A percentile compares a stretch with the other conserved stretches of the same genome.
These are phyloP conservation scores for Elaphomyces granulatus DNA, from an alignment of 495 filamentous ascomycete genomes.

Conservation along the genomic window DNA sequence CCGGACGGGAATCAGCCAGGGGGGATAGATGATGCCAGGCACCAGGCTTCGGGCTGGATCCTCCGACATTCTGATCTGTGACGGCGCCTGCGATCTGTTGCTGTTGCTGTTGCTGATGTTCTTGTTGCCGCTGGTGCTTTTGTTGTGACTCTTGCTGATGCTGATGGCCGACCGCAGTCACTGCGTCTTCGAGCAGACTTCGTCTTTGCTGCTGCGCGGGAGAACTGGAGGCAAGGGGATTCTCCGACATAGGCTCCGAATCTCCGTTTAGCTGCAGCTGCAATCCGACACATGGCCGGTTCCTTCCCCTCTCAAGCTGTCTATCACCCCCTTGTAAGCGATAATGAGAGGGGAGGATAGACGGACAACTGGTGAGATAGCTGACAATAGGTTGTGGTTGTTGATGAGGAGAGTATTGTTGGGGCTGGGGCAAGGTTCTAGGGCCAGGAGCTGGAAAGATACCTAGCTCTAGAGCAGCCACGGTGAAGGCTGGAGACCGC, in stretches of 20 bases:
- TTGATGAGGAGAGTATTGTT: conserved; percentile 23
- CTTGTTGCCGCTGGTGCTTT: conserved; percentile 3
- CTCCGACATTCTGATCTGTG: neutral
- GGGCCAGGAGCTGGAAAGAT: conserved; percentile 21
- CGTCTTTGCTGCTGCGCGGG: conserved; percentile 4
- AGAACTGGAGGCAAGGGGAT: conserved; percentile 20
- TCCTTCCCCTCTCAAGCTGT: conserved; percentile 26
- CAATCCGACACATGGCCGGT: conserved; percentile 32
- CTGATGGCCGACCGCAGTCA: conserved; percentile 3
- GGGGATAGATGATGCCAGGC: conserved; percentile 27
- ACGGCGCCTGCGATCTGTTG: conserved; percentile 1
- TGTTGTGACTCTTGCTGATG: conserved; percentile 8
- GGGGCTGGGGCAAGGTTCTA: conserved; percentile 22
- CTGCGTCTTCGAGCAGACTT: conserved; percentile 6
- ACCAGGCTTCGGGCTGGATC: neutral
- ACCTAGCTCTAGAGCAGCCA: conserved; percentile 32
- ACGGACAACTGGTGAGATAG: conserved; percentile 12
- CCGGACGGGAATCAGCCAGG: conserved; percentile 26
- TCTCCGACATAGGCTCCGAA: conserved; percentile 37
- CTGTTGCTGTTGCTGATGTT: conserved; percentile 1
- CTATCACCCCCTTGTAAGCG: conserved; percentile 21
- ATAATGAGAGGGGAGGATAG: conserved; percentile 26
- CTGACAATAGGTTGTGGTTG: conserved; percentile 9
- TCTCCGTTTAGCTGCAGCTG: conserved; percentile 18
- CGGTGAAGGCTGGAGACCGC: too few relatives aligned